Evolutionary conservation across 805 yeast species (phyloP), one percentile per base, ranked within the genome.

Genomic region (Pichia sporocuriosa): DNA sequence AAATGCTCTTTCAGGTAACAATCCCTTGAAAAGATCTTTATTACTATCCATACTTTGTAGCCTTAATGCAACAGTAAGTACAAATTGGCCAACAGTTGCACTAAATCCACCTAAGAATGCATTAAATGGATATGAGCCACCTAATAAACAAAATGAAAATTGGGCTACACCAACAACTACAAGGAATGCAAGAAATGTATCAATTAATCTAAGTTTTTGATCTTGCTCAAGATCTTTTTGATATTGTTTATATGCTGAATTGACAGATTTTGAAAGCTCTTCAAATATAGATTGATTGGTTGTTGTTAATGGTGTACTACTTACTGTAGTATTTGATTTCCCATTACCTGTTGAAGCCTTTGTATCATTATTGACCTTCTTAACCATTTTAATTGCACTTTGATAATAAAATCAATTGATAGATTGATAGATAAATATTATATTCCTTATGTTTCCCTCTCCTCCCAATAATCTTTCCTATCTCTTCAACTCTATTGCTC

Each of bases 101-200:
- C 83, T 75, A 59, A 93, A 93, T 1, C 97, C 97, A 17, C 95
- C 90, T 45, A 93, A 71, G 59, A 93, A 93, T 20, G 96, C 97
- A 65, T 93, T 93, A 74, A 93, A 93, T 15, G 99, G 99, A 74
- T 83, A 93, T 54, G 77, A 86, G 28, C 97, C 95, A 35, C 88
- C 77, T 12, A 87, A 46, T 32, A 81, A 52, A 50, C 84, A 84
- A 62, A 88, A 90, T 4, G 70, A 65, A 57, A 88, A 87, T 64
- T 93, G 97, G 23, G 84, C 62, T 1, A 74, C 65, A 1, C 95
- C 98, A 45, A 86, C 67, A 0, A 68, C 62, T 15, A 90, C 89
- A 44, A 90, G 64, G 51, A 84, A 88, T 21, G 61, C 75, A 56
- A 90, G 70, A 57, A 89, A 93, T 12, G 72, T 52, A 60, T 93